These are phyloP conservation scores for Hypoxylon sp. DNA, from an alignment of 2,329 filamentous ascomycete species.

Conservation along the genomic window DNA sequence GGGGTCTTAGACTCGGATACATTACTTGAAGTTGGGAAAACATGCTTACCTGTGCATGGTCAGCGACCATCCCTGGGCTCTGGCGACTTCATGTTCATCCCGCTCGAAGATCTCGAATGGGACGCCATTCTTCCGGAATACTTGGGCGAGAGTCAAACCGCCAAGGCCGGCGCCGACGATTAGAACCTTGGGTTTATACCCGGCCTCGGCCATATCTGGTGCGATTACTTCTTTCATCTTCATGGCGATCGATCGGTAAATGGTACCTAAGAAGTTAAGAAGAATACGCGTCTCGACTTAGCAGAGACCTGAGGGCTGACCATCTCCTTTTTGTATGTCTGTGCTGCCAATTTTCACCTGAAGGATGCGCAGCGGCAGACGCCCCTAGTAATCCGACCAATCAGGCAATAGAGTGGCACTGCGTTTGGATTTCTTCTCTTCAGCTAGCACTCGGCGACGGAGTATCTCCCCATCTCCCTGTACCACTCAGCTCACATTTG, in stretches of 20 bases:
- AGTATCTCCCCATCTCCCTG: slow-evolving; percentile 37
- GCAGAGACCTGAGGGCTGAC: not conserved
- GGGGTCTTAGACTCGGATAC: slow-evolving; percentile 14
- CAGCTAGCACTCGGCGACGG: slow-evolving; percentile 31
- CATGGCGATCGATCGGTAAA: not conserved
- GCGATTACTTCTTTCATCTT: slow-evolving; percentile 39
- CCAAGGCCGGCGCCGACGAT: slow-evolving; percentile 48
- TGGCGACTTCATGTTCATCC: slow-evolving; percentile 41
- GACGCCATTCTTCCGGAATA: slow-evolving; percentile 44
- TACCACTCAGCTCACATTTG: not conserved
- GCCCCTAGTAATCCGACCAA: slow-evolving; percentile 13
- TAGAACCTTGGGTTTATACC: slow-evolving; percentile 42
- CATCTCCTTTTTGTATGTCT: slow-evolving; percentile 28
- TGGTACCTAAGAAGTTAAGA: slow-evolving; percentile 4
- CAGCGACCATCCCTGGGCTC: slow-evolving; percentile 46
- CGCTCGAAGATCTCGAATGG: slow-evolving; percentile 48
- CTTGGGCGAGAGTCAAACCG: slow-evolving; percentile 46
- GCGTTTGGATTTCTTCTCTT: slow-evolving; percentile 1
- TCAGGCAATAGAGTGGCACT: slow-evolving; percentile 15
- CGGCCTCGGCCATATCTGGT: slow-evolving; percentile 27
- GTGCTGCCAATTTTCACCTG: not conserved
- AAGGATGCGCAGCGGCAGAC: not conserved
- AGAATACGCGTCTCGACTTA: slow-evolving; percentile 2
- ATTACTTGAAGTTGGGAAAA: not conserved
- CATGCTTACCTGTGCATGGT: slow-evolving; percentile 44